A percentile compares a stretch with the other conserved stretches of the same genome.
These are phyloP conservation scores for Podosphaera xanthii DNA, from an alignment of 2,329 filamentous ascomycete species.

Conservation along the genomic window DNA sequence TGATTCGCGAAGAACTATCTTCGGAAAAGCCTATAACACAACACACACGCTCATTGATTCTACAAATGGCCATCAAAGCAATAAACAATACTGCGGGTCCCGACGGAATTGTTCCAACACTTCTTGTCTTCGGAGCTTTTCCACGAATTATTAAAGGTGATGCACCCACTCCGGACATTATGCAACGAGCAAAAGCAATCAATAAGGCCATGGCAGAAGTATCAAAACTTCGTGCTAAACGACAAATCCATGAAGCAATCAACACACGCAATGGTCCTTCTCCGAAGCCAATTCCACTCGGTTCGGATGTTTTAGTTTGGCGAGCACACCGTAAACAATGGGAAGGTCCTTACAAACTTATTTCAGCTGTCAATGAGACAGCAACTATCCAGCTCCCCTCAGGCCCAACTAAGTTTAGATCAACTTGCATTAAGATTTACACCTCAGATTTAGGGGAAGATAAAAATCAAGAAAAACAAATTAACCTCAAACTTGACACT, in stretches of 20 bases:
- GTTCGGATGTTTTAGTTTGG: slow-evolving; percentile 2
- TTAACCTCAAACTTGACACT: not conserved
- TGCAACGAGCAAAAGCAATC: not conserved
- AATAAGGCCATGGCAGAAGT: slow-evolving; percentile 4
- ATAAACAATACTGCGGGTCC: slow-evolving; percentile 1
- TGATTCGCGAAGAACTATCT: not conserved
- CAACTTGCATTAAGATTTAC: not conserved
- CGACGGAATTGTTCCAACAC: not conserved
- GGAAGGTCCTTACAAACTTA: not conserved
- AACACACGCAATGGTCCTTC: slow-evolving; percentile 1
- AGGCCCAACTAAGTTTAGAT: not conserved
- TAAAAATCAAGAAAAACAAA: not conserved
- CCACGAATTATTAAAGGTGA: not conserved
- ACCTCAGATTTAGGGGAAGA: not conserved
- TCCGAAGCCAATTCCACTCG: not conserved
- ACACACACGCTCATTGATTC: too few species aligned
- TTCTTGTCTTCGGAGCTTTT: not conserved
- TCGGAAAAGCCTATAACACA: too few species aligned
- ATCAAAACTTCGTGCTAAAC: slow-evolving; percentile 1
- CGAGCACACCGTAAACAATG: not conserved
- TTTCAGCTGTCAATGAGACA: not conserved
- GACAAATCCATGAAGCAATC: slow-evolving; percentile 1
- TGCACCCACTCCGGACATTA: not conserved
- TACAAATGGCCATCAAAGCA: not conserved
- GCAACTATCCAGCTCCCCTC: not conserved